Percentiles rank a stretch among this genome's conserved stretches.
Conservation (phyloP, 1,284 basidiomycete species). For the Cutaneotrichosporon cavernicola region DNA sequence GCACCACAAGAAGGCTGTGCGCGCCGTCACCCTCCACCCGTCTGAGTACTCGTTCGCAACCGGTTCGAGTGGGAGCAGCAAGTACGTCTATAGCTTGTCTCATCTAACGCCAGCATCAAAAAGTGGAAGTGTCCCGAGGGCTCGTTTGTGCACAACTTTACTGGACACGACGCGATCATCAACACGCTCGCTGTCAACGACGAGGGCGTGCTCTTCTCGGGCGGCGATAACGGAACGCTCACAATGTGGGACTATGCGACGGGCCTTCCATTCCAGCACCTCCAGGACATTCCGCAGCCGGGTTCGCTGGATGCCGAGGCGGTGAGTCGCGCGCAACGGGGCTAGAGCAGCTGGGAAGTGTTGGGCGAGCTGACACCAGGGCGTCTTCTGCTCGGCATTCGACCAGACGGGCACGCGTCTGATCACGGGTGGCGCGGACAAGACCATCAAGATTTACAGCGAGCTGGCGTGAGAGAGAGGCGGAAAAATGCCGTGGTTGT, state of each 20-base stretch:
- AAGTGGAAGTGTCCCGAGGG: conserved; percentile 99
- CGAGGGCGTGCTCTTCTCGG: conserved; percentile 95
- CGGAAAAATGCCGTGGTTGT: neutral
- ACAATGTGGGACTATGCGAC: conserved; percentile 94
- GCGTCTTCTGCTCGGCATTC: conserved; percentile 90
- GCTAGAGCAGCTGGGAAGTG: neutral
- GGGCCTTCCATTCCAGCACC: conserved; percentile 89
- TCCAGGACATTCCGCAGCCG: conserved; percentile 92
- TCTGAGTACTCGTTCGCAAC: conserved; percentile 95
- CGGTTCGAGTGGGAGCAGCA: conserved; percentile 92
- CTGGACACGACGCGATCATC: conserved; percentile 94
- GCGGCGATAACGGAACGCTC: conserved; percentile 84
- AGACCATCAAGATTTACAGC: conserved; percentile 78
- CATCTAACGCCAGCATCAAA: conserved; percentile 65
- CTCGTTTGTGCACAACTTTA: conserved; percentile 90
- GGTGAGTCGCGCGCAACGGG: conserved; percentile 56
- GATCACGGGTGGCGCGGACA: conserved; percentile 96
- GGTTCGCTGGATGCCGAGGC: conserved; percentile 95
- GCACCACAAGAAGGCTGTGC: conserved; percentile 97
- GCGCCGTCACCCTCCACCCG: conserved; percentile 88
- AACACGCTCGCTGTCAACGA: conserved; percentile 92
- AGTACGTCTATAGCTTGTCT: conserved; percentile 51
- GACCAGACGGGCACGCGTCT: conserved; percentile 91
- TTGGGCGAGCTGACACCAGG: conserved; percentile 28
- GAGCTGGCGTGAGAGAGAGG: conserved; percentile 38